Evolutionary conservation across 2,329 filamentous ascomycete species (phyloP).

Genomic region (Stagonosporopsis cucurbitacearum): DNA sequence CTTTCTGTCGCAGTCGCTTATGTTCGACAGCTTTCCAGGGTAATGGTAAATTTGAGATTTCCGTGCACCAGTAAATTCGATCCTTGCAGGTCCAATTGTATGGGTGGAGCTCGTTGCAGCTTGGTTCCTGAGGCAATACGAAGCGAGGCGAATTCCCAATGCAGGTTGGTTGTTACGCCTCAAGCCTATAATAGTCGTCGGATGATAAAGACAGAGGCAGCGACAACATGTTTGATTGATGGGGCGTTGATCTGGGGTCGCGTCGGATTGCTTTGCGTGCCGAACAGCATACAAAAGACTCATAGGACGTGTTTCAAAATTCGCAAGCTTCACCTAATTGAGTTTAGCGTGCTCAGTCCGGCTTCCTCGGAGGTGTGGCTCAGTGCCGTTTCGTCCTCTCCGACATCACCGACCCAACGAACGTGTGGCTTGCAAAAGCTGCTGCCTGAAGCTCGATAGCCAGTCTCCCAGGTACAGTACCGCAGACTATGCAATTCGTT

Average conservation of each 20-base stretch:
- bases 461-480: background rate
- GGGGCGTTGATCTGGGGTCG: conserved; percentile 13
- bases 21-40: conserved; percentile 6
- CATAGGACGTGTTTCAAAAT: conserved; percentile 17
- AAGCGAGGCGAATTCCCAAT: conserved; percentile 22
- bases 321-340: conserved; percentile 32
- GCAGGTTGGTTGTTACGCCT: conserved; percentile 7
- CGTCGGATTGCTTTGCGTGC: conserved; percentile 18
- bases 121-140: conserved; percentile 14
- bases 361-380: background rate
- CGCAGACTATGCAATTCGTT: background rate
- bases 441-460: conserved; percentile 6
- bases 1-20: conserved; percentile 9
- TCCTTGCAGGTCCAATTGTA: conserved; percentile 7
- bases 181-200: conserved; percentile 23
- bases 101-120: conserved; percentile 1
- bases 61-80: conserved; percentile 10
- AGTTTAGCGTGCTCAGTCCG: conserved; percentile 8
- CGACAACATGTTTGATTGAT: conserved; percentile 17
- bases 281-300: conserved; percentile 18
- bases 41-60: background rate
- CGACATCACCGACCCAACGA: conserved; percentile 1
- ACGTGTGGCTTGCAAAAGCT: conserved; percentile 1
- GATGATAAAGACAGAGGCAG: conserved; percentile 15
- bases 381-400: no score